Evolutionary conservation across 1,139 yeast genomes (phyloP), one percentile per base, ranked within the genome.

Genomic region (Hansenula lynferdii): DNA sequence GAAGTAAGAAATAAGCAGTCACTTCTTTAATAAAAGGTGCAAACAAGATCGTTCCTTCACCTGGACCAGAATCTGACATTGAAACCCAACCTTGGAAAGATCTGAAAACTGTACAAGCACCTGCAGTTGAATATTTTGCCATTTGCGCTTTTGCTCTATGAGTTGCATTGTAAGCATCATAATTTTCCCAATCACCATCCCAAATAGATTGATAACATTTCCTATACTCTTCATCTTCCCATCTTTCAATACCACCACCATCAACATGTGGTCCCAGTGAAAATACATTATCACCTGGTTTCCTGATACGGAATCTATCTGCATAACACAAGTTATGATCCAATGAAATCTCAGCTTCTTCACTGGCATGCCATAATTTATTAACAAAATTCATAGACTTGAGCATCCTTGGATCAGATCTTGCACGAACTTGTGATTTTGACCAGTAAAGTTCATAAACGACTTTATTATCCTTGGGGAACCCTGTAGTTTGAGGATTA

Each of bases 41-140:
- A 25, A 72, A 59, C 37, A 56, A 53, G 31, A 72, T 56, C 4
- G 76, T 65, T 1, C 77, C 77, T 45, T 69, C 74, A 19, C 65
- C 65, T 7, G 70, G 62, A 7, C 62, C 64, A 18, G 58, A 58
- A 19, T 55, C 56, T 12, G 67, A 58, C 44, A 70, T 53, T 1
- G 74, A 65, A 35, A 70, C 47, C 75, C 76, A 72, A 8, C 75
- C 77, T 53, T 72, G 77, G 40, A 70, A 65, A 22, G 71, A 61
- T 40, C 76, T 55, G 49, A 69, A 70, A 12, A 62, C 59, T 11
- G 65, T 62, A 34, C 74, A 68, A 3, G 43, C 40, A 23, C 36
- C 35, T 14, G 65, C 62, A 16, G 66, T 61, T 26, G 56, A 53
- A 44, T 70, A 67, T 39, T 66, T 48, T 40, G 67, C 66, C 41